Conservation (phyloP, 768 basidiomycete species). For the Boletus reticulatus region DNA sequence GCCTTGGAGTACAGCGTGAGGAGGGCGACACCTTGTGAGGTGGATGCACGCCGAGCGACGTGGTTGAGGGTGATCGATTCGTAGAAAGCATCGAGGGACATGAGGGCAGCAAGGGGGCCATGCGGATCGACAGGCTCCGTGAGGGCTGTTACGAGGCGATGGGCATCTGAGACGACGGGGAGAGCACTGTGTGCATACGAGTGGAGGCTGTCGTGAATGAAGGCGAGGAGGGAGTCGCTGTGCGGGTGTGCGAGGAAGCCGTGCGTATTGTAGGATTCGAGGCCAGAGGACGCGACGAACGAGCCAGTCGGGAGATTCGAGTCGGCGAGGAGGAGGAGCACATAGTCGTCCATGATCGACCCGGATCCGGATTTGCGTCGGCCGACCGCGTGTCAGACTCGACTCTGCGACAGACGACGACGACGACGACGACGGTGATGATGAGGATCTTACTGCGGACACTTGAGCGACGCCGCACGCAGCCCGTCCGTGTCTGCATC, state of each 20-base stretch:
- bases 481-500: neutral
- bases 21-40: constrained; percentile 88
- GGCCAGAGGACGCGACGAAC: constrained; percentile 91
- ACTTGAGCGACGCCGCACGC: constrained; percentile 1
- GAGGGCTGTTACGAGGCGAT: constrained; percentile 36
- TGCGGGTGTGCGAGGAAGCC: constrained; percentile 53
- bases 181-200: constrained; percentile 77
- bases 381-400: neutral
- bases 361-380: neutral
- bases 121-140: constrained; percentile 15
- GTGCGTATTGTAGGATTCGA: constrained; percentile 88
- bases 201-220: constrained; percentile 69
- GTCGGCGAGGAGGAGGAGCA: constrained; percentile 80
- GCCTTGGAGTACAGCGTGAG: constrained; percentile 86
- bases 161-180: constrained; percentile 76
- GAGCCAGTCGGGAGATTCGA: constrained; percentile 96
- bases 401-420: neutral
- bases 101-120: constrained; percentile 42
- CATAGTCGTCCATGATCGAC: constrained; percentile 41
- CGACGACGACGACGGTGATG: constrained; percentile 4
- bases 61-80: constrained; percentile 89
- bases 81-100: constrained; percentile 69
- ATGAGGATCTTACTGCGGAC: neutral
- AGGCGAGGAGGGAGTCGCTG: constrained; percentile 41
- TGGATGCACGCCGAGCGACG: constrained; percentile 82